Conservation (phyloP, 306 rosid species). For the Sphenostylis stenocarpa region DNA sequence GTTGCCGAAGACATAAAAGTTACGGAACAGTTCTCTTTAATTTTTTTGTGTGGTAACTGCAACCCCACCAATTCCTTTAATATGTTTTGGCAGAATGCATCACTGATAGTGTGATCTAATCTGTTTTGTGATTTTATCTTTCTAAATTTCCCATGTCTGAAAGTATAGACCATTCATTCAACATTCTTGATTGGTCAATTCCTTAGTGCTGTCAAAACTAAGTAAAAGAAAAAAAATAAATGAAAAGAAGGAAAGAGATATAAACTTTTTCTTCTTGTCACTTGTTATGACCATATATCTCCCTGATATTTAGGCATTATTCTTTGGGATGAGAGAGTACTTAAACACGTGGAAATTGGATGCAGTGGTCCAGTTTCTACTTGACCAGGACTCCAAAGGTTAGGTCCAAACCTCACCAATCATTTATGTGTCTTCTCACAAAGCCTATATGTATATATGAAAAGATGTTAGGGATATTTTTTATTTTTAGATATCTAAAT, state of each 20-base stretch:
- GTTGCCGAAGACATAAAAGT: not conserved
- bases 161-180: not conserved
- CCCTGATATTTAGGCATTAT: not conserved
- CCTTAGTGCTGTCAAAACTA: not conserved
- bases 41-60: not conserved
- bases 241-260: not conserved
- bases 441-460: not conserved
- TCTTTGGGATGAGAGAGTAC: not conserved
- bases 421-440: not conserved
- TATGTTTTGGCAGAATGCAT: not conserved
- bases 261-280: not conserved
- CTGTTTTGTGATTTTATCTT: not conserved
- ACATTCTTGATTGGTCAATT: not conserved
- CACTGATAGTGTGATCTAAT: not conserved
- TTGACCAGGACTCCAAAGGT: not conserved
- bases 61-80: not conserved
- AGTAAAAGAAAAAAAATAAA: not conserved
- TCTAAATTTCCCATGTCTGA: not conserved
- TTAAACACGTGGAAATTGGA: not conserved
- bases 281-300: not conserved
- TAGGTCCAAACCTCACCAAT: not conserved
- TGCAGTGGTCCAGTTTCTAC: not conserved
- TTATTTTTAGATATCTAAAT: too few relatives aligned
- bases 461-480: too few relatives aligned
- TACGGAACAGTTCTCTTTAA: not conserved